Evolutionary conservation across 2,329 filamentous ascomycete species (phyloP), one percentile per base, ranked within the genome.

Genomic region (Tolypocladium amazonense): DNA sequence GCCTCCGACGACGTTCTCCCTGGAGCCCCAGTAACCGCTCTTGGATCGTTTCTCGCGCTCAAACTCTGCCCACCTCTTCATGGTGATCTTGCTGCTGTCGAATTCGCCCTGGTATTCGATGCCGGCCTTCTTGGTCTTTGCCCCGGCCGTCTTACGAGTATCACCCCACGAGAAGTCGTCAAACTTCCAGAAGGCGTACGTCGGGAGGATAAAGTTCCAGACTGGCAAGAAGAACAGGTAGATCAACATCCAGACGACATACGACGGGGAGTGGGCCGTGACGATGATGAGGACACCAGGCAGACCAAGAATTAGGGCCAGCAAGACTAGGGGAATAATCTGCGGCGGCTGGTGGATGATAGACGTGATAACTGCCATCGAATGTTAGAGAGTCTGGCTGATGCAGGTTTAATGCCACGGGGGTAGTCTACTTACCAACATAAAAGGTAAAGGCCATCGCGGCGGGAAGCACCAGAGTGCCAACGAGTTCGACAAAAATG

Each of bases 121-220:
- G 38, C 90, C 90, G 2, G 83, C 89, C 77, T 93, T 94, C 79
- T 93, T 92, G 18, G 85, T 88, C 77, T 89, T 90, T 70, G 96
- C 93, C 35, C 92, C 92, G 0, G 88, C 90, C 47, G 93, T 96
- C 84, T 97, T 96, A 63, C 94, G 86, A 59, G 94, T 99, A 64
- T 99, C 95, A 69, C 94, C 94, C 94, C 94, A 99, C 60, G 90
- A 96, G 80, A 99, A 99, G 78, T 99, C 94, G 73, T 99, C 94
- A 72, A 99, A 99, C 77, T 99, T 97, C 94, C 94, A 99, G 80
- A 93, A 99, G 3, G 94, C 89, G 72, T 99, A 99, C 9, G 85
- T 85, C 0, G 94, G 94, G 11, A 99, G 85, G 43, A 99, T 81
- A 72, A 99, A 96, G 75, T 99, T 99, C 94, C 94, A 99, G 60